Evolutionary conservation across 2,329 filamentous ascomycete genomes (phyloP).

Genomic region (Fonsecaea monophora): DNA sequence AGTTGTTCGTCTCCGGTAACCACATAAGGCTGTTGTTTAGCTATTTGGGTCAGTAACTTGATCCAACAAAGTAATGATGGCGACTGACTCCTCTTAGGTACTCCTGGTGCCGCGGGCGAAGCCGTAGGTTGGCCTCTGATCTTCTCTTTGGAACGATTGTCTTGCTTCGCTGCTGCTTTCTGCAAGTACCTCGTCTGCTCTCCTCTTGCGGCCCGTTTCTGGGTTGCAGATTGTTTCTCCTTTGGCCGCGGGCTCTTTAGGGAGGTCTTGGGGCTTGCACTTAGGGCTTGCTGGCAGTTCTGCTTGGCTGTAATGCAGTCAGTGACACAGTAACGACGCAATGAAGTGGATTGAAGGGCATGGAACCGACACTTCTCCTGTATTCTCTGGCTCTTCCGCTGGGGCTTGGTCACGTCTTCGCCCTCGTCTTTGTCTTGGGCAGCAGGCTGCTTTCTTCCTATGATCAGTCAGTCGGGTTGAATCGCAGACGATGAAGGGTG

Average conservation of each 20-base stretch:
- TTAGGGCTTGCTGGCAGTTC: not conserved
- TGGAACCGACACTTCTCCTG: slow-evolving; percentile 24
- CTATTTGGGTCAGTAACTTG: slow-evolving; percentile 12
- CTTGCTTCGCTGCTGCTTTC: slow-evolving; percentile 14
- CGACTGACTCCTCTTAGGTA: slow-evolving; percentile 20
- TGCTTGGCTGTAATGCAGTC: not conserved
- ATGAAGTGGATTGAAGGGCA: too few species aligned
- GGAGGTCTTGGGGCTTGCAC: slow-evolving; percentile 3
- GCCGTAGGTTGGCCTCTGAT: slow-evolving; percentile 14
- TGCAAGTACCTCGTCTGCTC: slow-evolving; percentile 1
- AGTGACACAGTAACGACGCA: too few species aligned
- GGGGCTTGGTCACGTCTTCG: not conserved
- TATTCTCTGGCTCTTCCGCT: slow-evolving; percentile 25
- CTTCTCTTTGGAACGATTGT: slow-evolving; percentile 10
- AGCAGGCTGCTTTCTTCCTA: slow-evolving; percentile 8
- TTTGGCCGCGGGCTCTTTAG: slow-evolving; percentile 15
- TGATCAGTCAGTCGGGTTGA: slow-evolving; percentile 11
- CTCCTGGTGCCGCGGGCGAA: slow-evolving; percentile 14
- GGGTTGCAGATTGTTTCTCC: slow-evolving; percentile 20
- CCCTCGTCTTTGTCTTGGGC: slow-evolving; percentile 12
- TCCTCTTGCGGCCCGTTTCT: slow-evolving; percentile 15
- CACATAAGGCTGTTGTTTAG: slow-evolving; percentile 16
- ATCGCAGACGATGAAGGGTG: not conserved
- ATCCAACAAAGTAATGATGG: slow-evolving; percentile 8
- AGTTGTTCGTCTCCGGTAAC: slow-evolving; percentile 20